These are phyloP conservation scores for Heliamphora exappendiculata DNA, from an alignment of 148 eudicot species.

Conservation along the genomic window DNA sequence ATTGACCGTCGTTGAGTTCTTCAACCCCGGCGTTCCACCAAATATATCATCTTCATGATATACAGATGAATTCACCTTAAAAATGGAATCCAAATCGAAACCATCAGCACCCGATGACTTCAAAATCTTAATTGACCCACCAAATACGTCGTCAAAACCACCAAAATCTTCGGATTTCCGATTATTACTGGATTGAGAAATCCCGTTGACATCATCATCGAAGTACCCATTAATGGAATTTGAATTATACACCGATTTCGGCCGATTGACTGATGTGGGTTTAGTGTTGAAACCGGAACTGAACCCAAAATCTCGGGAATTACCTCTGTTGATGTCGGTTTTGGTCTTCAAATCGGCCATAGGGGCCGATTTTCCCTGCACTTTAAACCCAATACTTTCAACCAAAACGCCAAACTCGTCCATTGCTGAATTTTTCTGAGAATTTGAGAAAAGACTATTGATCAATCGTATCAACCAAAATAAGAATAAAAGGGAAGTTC, in stretches of 20 bases:
- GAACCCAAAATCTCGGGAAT: constrained; percentile 11
- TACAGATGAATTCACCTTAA: constrained; percentile 22
- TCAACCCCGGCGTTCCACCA: constrained; percentile 37
- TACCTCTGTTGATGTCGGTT: constrained; percentile 19
- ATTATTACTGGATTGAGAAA: constrained; percentile 27
- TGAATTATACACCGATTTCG: constrained; percentile 8
- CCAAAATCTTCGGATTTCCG: constrained; percentile 20
- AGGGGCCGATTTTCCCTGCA: constrained; percentile 62
- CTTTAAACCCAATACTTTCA: constrained; percentile 65
- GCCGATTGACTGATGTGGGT: constrained; percentile 14
- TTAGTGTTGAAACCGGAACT: constrained; percentile 15
- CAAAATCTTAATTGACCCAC: constrained; percentile 16
- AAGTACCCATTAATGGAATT: constrained; percentile 27
- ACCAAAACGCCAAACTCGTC: constrained; percentile 86
- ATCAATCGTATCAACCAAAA: background rate
- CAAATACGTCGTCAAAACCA: constrained; percentile 39
- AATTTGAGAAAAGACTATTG: background rate
- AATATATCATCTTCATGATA: constrained; percentile 36
- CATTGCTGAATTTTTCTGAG: constrained; percentile 19
- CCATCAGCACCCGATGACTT: constrained; percentile 18
- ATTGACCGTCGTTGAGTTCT: constrained; percentile 10
- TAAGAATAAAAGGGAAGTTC: background rate
- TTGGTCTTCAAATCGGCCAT: constrained; percentile 54
- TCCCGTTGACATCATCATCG: constrained; percentile 35
- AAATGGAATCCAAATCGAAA: constrained; percentile 41